These are phyloP conservation scores for Luvunga scandens DNA, from an alignment of 345 rosid species.

Conservation along the genomic window DNA sequence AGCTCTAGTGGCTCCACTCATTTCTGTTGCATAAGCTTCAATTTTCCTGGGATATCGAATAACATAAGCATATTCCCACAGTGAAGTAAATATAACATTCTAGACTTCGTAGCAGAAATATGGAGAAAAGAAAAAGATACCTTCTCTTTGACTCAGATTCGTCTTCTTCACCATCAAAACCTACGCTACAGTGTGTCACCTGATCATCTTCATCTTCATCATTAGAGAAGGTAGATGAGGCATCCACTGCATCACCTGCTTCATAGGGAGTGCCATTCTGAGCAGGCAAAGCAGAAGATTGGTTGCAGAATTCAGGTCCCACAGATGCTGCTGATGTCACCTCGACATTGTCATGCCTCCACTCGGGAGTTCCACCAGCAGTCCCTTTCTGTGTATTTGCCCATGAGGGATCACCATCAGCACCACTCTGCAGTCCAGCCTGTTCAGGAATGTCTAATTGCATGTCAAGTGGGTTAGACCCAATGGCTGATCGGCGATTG, in stretches of 20 bases:
- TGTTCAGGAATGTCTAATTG: constrained; percentile 58
- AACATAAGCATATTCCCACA: constrained; percentile 13
- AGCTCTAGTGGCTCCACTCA: constrained; percentile 92
- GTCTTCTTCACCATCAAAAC: constrained; percentile 69
- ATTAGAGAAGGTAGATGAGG: constrained; percentile 63
- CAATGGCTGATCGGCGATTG: constrained; percentile 59
- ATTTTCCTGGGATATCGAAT: constrained; percentile 54
- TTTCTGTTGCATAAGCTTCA: constrained; percentile 68
- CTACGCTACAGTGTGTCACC: constrained; percentile 66
- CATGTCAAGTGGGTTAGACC: constrained; percentile 49
- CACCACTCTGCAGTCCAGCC: constrained; percentile 37
- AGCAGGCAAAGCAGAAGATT: constrained; percentile 36
- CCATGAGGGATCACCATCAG: constrained; percentile 52
- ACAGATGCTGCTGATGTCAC: constrained; percentile 60
- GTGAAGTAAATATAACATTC: not conserved
- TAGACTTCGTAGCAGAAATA: not conserved
- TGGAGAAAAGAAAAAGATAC: constrained; percentile 28
- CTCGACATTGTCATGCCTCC: constrained; percentile 65
- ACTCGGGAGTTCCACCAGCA: constrained; percentile 38
- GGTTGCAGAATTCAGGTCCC: constrained; percentile 52
- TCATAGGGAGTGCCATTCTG: constrained; percentile 52
- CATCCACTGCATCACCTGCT: constrained; percentile 74
- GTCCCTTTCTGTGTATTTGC: constrained; percentile 41
- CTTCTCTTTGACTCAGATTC: constrained; percentile 94
- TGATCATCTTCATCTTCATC: constrained; percentile 77